Conservation (phyloP, 1,139 yeast genomes). For the Taiozyma sp. region DNA sequence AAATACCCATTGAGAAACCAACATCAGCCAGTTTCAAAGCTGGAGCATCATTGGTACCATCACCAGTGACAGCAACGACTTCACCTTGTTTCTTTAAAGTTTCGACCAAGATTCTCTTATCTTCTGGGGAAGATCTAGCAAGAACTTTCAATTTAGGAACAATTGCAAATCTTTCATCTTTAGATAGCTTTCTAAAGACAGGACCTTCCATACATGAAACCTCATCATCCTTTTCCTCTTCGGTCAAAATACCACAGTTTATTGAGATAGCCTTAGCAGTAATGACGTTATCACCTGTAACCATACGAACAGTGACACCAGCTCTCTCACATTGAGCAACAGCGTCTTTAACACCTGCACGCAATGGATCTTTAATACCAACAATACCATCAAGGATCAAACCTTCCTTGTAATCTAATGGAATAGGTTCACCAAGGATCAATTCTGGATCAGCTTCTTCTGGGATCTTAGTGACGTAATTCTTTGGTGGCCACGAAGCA, state of each 20-base stretch:
- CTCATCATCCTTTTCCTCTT: slow-evolving; percentile 46
- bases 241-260: slow-evolving; percentile 72
- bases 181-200: slow-evolving; percentile 60
- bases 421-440: slow-evolving; percentile 30
- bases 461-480: slow-evolving; percentile 28
- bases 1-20: slow-evolving; percentile 90
- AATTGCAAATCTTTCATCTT: slow-evolving; percentile 48
- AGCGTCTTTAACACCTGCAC: slow-evolving; percentile 87
- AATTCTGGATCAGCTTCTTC: slow-evolving; percentile 43
- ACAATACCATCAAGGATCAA: slow-evolving; percentile 64
- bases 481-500: slow-evolving; percentile 61
- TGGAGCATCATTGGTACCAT: slow-evolving; percentile 97
- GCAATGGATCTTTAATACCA: slow-evolving; percentile 92
- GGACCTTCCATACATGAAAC: slow-evolving; percentile 91
- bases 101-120: slow-evolving; percentile 80
- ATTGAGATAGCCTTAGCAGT: slow-evolving; percentile 90
- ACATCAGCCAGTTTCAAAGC: slow-evolving; percentile 88
- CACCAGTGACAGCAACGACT: slow-evolving; percentile 98
- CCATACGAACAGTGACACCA: slow-evolving; percentile 95
- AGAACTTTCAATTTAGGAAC: slow-evolving; percentile 76
- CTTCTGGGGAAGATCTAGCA: slow-evolving; percentile 95
- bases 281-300: slow-evolving; percentile 87
- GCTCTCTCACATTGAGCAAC: slow-evolving; percentile 81
- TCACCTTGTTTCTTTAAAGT: slow-evolving; percentile 78
- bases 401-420: slow-evolving; percentile 26